Evolutionary conservation across 352 stramenopile species (phyloP).

Genomic region (Achlya hypogyna): DNA sequence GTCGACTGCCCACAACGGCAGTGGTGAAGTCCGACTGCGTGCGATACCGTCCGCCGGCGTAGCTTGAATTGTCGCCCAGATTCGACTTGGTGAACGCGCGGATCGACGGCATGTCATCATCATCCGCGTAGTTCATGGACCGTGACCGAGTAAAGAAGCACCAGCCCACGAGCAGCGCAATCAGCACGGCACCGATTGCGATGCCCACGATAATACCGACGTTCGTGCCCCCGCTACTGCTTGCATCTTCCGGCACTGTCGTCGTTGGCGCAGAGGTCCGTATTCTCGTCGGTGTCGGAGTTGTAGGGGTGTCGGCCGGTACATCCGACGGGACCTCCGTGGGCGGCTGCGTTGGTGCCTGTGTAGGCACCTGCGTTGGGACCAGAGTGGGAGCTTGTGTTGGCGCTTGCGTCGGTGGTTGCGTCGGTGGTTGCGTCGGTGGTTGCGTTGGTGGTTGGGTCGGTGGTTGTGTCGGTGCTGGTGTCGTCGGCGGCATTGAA

Average conservation of each 20-base stretch:
- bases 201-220: background rate
- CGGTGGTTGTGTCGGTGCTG: background rate
- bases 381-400: background rate
- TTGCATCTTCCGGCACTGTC: background rate
- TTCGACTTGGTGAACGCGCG: background rate
- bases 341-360: background rate
- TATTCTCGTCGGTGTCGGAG: background rate
- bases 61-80: background rate
- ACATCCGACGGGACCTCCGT: background rate
- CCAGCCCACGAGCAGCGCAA: background rate
- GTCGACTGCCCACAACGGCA: background rate
- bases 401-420: background rate
- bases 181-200: background rate
- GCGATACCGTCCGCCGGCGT: background rate
- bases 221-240: background rate
- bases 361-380: background rate
- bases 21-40: background rate
- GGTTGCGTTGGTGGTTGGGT: background rate
- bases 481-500: background rate
- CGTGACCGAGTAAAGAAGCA: background rate
- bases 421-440: background rate
- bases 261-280: background rate
- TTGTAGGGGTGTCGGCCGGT: too few relatives aligned
- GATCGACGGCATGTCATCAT: background rate
- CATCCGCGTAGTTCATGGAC: background rate